These are phyloP conservation scores for Arthromyces matolae DNA, from an alignment of 768 basidiomycete genomes.

Conservation along the genomic window DNA sequence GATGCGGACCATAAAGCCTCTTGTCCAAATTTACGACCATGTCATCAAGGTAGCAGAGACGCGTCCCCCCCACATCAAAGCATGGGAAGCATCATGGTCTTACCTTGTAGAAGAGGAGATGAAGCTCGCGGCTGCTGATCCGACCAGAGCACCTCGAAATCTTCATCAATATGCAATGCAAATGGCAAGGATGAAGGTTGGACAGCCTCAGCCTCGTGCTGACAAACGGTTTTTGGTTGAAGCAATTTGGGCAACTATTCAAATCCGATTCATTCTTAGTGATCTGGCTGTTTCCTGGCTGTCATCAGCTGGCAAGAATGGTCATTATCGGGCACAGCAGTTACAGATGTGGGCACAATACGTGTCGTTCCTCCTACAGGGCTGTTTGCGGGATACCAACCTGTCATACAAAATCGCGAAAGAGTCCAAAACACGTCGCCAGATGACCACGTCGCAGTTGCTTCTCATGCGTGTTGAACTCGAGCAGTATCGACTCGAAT, in stretches of 20 bases:
- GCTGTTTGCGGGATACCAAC: conserved; percentile 43
- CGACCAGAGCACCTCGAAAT: conserved; percentile 31
- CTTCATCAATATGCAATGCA: conserved; percentile 50
- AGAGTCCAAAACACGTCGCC: conserved; percentile 49
- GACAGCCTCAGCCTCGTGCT: conserved; percentile 53
- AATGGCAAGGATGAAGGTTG: conserved; percentile 48
- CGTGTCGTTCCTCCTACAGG: conserved; percentile 40
- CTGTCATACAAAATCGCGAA: conserved; percentile 44
- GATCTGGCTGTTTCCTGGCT: conserved; percentile 42
- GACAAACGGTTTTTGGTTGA: conserved; percentile 60
- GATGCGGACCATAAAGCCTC: conserved; percentile 30
- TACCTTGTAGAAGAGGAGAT: conserved; percentile 49
- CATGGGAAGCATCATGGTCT: conserved; percentile 60
- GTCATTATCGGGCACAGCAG: conserved; percentile 25
- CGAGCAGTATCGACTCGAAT: conserved; percentile 48
- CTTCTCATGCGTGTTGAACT: conserved; percentile 42
- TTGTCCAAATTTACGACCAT: conserved; percentile 38
- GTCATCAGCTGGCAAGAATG: conserved; percentile 22
- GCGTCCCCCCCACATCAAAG: conserved; percentile 52
- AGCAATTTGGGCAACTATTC: conserved; percentile 52
- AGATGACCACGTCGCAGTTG: conserved; percentile 43
- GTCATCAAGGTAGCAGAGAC: conserved; percentile 38
- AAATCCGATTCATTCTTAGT: conserved; percentile 50
- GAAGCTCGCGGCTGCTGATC: conserved; percentile 27
- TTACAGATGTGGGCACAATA: conserved; percentile 44